Conservation (phyloP, 108 stramenopile species). For the Stephanodiscus minutulus region DNA sequence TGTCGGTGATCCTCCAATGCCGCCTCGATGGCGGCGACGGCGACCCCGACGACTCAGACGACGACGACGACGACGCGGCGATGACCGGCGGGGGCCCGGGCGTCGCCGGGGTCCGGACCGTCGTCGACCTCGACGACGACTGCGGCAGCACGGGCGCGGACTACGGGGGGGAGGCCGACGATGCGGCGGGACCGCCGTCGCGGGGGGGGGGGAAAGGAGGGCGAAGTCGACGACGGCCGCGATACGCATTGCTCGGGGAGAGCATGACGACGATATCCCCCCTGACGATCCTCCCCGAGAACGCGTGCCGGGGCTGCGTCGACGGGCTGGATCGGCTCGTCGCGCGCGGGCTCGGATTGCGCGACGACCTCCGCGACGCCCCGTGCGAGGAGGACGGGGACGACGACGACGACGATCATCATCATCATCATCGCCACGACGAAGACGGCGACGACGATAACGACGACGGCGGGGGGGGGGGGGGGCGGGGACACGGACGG, state of each 20-base stretch:
- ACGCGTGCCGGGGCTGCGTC: neutral
- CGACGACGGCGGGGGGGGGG: neutral
- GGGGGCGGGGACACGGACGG: neutral
- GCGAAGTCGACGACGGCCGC: neutral
- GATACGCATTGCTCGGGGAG: constrained; percentile 15
- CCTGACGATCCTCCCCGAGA: constrained; percentile 6
- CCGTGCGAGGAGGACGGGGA: constrained; percentile 11
- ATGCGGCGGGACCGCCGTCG: constrained; percentile 20
- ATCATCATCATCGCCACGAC: neutral
- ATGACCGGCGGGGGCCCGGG: no score
- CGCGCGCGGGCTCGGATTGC: constrained; percentile 18
- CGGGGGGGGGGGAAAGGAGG: neutral
- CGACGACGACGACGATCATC: neutral
- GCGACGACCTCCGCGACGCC: constrained; percentile 26
- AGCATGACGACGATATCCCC: constrained; percentile 26
- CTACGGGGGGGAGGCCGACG: constrained; percentile 10
- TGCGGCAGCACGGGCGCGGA: no score
- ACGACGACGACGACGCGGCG: neutral
- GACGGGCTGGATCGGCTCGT: constrained; percentile 19
- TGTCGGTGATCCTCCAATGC: constrained; percentile 38
- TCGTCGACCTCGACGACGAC: neutral
- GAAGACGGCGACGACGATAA: neutral
- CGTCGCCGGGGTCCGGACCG: neutral
- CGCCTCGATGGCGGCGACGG: neutral
- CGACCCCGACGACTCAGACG: neutral